Evolutionary conservation across 352 stramenopile species (phyloP), one percentile per base, ranked within the genome.

Genomic region (Phytopythium montanum): DNA sequence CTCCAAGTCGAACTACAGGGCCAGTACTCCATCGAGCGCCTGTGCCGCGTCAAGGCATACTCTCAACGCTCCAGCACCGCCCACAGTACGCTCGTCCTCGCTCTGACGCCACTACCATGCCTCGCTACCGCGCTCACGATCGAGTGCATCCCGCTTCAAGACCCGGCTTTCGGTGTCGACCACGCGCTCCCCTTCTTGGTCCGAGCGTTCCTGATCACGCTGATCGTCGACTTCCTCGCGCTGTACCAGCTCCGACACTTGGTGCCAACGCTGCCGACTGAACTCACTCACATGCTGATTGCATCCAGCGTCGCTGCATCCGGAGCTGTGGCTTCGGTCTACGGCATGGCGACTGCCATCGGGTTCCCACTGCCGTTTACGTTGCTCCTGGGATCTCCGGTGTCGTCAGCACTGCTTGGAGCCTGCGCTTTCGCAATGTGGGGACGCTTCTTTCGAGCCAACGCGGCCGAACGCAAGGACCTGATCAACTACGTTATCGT

Each of bases 1-100:
- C 28, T 18, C 10, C 68, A 79, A 28, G 68, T 76, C 6, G 73
- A 82, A 50, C 52, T 79, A 12, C 61, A 77, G 5, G 73, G 73
- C 12, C 62, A 77, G 16, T 82, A 74, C 63, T 79, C 70, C 5
- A 3, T 65, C 23, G 49, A 70, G 50, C 64, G 70, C 33, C 59
- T 73, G 51, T 8, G 10, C 12, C 19, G 50, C 5, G 33, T 75
- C 26, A 39, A 55, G 1, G n/a, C 23, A 5, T 77, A 73, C 59
- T 25, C 36, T 26, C 19, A 26, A 1, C n/a, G 31, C 3, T 54
- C 61, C 2, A 53, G 45, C 19, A 3, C 19, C 3, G 2, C 7
- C 14, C 61, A 62, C 0, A 31, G 65, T 10, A 13, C 62, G 0
- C 13, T 58, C 6, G 28, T 76, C 19, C 64, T 60, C 41, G 3